Evolutionary conservation across 1,139 yeast species (phyloP).

Genomic region (Candida tetrigidarum): DNA sequence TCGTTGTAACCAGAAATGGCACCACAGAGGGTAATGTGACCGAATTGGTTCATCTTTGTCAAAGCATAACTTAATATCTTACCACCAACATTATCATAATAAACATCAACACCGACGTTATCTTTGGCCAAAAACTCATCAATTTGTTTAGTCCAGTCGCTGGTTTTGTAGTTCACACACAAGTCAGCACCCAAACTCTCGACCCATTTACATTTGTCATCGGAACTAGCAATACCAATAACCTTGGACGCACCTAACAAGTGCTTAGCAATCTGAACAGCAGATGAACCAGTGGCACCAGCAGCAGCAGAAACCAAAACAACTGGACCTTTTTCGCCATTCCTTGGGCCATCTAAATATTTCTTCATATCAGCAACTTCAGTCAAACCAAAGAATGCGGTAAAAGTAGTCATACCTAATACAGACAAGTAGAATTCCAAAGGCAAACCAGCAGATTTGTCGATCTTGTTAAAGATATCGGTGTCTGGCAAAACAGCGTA

Average conservation of each 20-base stretch:
- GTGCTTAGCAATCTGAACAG: slow-evolving; percentile 61
- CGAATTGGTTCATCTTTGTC: slow-evolving; percentile 41
- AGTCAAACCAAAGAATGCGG: slow-evolving; percentile 63
- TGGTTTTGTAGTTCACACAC: slow-evolving; percentile 57
- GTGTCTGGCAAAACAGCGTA: slow-evolving; percentile 27
- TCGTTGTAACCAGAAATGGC: slow-evolving; percentile 64
- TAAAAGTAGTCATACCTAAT: slow-evolving; percentile 60
- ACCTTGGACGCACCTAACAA: slow-evolving; percentile 59
- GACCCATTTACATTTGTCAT: slow-evolving; percentile 57
- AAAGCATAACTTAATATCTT: slow-evolving; percentile 54
- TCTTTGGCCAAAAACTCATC: slow-evolving; percentile 9
- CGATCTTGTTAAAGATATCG: slow-evolving; percentile 27
- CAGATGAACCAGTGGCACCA: slow-evolving; percentile 63
- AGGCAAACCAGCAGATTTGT: slow-evolving; percentile 27
- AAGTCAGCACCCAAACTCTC: slow-evolving; percentile 59
- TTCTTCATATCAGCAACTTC: slow-evolving; percentile 43
- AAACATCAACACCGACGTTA: slow-evolving; percentile 46
- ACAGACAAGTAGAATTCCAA: slow-evolving; percentile 29
- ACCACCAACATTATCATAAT: slow-evolving; percentile 70
- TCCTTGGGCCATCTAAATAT: slow-evolving; percentile 21
- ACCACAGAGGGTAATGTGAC: slow-evolving; percentile 62
- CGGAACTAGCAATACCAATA: slow-evolving; percentile 67
- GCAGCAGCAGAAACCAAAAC: slow-evolving; percentile 68
- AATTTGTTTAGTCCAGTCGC: slow-evolving; percentile 47
- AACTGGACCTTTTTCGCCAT: slow-evolving; percentile 35